These are phyloP conservation scores for Podila clonocystis DNA, from an alignment of 192 early-diverging fungal species.

Conservation along the genomic window DNA sequence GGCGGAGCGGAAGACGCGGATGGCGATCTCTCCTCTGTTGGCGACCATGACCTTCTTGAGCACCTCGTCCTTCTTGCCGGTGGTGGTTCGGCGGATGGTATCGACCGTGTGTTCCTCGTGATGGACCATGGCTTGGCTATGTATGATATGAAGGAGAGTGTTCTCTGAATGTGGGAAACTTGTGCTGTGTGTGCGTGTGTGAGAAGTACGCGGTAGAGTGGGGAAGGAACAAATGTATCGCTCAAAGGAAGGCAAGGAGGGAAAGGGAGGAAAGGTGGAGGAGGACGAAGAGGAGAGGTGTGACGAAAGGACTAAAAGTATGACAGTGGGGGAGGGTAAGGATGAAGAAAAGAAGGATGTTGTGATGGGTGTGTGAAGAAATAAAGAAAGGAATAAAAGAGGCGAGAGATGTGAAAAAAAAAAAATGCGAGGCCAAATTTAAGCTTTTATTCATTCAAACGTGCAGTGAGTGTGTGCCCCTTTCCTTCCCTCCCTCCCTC, in stretches of 20 bases:
- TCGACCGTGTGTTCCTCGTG: constrained; percentile 65
- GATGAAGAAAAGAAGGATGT: neutral
- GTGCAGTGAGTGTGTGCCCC: neutral
- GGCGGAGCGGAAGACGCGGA: constrained; percentile 92
- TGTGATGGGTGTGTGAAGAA: neutral
- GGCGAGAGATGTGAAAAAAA: constrained; percentile 4
- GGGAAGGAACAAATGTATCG: neutral
- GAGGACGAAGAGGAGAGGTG: neutral
- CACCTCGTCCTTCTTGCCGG: constrained; percentile 51
- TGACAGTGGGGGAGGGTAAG: constrained; percentile 6
- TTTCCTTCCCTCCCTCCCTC: neutral
- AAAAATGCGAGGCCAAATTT: neutral
- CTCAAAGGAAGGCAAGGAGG: neutral
- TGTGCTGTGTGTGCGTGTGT: neutral
- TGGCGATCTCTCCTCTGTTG: constrained; percentile 89
- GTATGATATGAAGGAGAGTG: neutral
- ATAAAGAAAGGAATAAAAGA: neutral
- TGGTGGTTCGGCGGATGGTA: constrained; percentile 62
- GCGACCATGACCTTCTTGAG: constrained; percentile 65
- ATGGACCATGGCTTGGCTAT: constrained; percentile 13
- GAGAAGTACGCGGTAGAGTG: neutral
- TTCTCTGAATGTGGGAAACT: neutral
- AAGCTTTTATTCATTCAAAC: neutral
- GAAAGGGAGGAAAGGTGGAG: too few relatives aligned
- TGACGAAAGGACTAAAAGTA: neutral